A percentile compares a stretch with the other conserved stretches of the same genome.
Conservation (phyloP, 768 basidiomycete species). For the Crassisporium funariophilum region DNA sequence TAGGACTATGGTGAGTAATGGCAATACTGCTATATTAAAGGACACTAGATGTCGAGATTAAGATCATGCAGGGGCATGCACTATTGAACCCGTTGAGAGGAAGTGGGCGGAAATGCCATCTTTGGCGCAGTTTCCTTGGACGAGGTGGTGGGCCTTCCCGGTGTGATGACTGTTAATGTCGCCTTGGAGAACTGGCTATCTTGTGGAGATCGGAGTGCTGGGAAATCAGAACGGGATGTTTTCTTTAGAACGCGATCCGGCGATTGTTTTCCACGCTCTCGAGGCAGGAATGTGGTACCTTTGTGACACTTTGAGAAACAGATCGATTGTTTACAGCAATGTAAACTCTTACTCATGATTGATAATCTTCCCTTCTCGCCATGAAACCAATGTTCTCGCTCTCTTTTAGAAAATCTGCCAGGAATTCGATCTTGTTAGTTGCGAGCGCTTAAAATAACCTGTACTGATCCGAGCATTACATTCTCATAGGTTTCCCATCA, state of each 20-base stretch:
- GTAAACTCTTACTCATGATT: conserved; percentile 46
- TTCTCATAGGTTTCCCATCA: conserved; percentile 63
- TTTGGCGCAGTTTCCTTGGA: conserved; percentile 9
- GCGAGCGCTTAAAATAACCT: conserved; percentile 4
- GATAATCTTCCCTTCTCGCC: conserved; percentile 57
- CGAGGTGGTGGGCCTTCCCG: conserved; percentile 5
- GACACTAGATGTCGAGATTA: no score
- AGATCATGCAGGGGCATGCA: no score
- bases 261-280: conserved; percentile 12
- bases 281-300: conserved; percentile 12
- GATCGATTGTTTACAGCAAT: neutral
- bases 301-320: neutral
- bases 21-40: no score
- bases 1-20: no score
- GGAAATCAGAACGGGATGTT: conserved; percentile 11
- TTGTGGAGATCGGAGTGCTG: conserved; percentile 3
- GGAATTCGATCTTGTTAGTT: conserved; percentile 3
- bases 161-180: conserved; percentile 11
- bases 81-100: no score
- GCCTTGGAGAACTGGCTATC: conserved; percentile 16
- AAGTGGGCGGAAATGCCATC: no score
- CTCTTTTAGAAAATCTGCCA: conserved; percentile 55
- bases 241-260: conserved; percentile 13
- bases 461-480: conserved; percentile 46
- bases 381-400: conserved; percentile 64